Evolutionary conservation across 371 early-diverging fungal genomes (phyloP), one percentile per base, ranked within the genome.

Genomic region (Cokeromyces recurvatus): DNA sequence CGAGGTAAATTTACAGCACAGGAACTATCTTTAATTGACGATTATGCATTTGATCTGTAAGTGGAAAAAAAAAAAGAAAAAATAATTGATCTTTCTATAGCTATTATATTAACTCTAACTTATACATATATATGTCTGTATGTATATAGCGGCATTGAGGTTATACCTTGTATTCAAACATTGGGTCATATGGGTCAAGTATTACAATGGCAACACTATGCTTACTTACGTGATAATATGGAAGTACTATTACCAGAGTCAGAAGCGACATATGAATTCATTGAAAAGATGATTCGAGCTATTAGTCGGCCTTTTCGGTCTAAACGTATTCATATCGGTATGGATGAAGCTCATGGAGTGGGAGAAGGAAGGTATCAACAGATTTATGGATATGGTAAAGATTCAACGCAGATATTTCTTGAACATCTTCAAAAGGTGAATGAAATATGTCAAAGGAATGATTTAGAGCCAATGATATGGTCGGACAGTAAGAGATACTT

Each of bases 81-180:
- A n/a, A n/a, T n/a, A n/a, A 14, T 6, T 7, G 29, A 27, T 7
- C 29, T 27, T 11, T 7, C 29, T n/a, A 12, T n/a, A 16, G 15
- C 25, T 37, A 27, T 0, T 25, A 11, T 1, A n/a, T n/a, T n/a
- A n/a, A n/a, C n/a, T n/a, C n/a, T n/a, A n/a, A n/a, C n/a, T n/a
- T n/a, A n/a, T n/a, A n/a, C n/a, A n/a, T n/a, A n/a, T n/a, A n/a
- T n/a, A n/a, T n/a, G n/a, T n/a, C n/a, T 32, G 24, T 38, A 25
- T 27, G 7, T 24, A 21, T 4, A 12, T 55, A 77, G 79, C 19
- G 92, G 90, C n/a, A 86, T 91, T 35, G 92, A 91, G 55, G 85
- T 91, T 2, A 82, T 93, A 16, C 86, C 93, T 4, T 91, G 92
- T 59, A 93, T 93, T 36, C 93, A 93, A 64, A 91, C 91, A 8